phyloP scores from a whole-genome alignment of 805 yeast species.

The Tetrapisispora namnaoensis region DNA sequence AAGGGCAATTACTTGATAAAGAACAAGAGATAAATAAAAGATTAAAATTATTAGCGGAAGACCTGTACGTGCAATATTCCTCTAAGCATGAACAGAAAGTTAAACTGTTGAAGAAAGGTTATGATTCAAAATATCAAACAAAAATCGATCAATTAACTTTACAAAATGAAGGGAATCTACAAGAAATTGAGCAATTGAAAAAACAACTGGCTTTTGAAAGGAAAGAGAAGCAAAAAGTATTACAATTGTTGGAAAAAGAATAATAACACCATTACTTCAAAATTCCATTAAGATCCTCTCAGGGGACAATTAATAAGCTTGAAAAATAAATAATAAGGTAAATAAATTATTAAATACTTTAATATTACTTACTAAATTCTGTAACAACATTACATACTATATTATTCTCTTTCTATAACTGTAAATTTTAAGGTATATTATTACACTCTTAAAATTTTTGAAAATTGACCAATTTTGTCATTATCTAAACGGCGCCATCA shows the following conservation, averaged over 20 bases:
- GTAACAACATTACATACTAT: no score
- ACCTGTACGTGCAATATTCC: constrained; percentile 61
- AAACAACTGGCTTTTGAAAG: constrained; percentile 41
- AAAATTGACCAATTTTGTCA: no score
- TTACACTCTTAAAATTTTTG: no score
- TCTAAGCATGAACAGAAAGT: constrained; percentile 71
- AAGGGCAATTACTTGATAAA: constrained; percentile 29
- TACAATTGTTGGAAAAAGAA: constrained; percentile 38
- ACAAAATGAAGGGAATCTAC: constrained; percentile 37
- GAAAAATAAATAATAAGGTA: no score
- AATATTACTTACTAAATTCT: no score
- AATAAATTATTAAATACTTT: no score
- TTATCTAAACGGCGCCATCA: no score
- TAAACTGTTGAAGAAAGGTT: constrained; percentile 46
- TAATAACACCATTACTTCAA: neutral
- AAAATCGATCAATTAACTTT: constrained; percentile 34
- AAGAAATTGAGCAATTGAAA: constrained; percentile 45
- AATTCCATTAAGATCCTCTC: no score
- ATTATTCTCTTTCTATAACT: no score
- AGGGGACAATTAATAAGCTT: no score
- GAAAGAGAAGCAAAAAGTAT: constrained; percentile 48
- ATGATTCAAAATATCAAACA: constrained; percentile 43
- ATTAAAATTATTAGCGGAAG: constrained; percentile 55
- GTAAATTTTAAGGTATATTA: no score
- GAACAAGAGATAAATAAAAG: constrained; percentile 45